Conservation (phyloP, 1,284 basidiomycete species). For the Microstroma glucosiphilum region DNA sequence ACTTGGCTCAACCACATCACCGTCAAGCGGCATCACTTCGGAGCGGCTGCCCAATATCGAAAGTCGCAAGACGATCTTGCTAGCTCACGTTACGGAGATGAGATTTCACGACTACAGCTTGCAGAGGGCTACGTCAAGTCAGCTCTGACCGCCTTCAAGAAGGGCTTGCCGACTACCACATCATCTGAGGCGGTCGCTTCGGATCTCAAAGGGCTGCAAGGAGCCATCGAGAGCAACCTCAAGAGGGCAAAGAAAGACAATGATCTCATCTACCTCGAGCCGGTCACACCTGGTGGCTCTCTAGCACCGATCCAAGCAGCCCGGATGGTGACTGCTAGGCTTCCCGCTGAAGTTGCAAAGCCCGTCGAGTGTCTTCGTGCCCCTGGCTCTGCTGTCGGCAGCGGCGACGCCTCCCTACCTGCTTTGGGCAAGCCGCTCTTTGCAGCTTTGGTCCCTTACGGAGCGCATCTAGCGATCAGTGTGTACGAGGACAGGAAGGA, state of each 20-base stretch:
- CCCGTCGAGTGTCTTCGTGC: conserved; percentile 37
- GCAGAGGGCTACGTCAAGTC: conserved; percentile 60
- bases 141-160: conserved; percentile 65
- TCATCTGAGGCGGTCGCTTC: conserved; percentile 18
- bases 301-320: conserved; percentile 65
- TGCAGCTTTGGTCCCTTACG: conserved; percentile 72
- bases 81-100: conserved; percentile 55
- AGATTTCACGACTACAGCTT: conserved; percentile 38
- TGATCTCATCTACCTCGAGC: conserved; percentile 88
- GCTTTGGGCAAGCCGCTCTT: conserved; percentile 60
- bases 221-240: conserved; percentile 57
- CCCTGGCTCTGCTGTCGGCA: conserved; percentile 1
- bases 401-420: conserved; percentile 7
- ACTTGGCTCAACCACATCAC: conserved; percentile 76
- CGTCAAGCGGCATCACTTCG: conserved; percentile 78
- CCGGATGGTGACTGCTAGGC: conserved; percentile 63
- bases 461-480: conserved; percentile 80
- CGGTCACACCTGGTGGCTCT: conserved; percentile 68
- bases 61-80: conserved; percentile 88
- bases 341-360: conserved; percentile 59
- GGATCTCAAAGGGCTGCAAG: conserved; percentile 61
- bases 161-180: conserved; percentile 57
- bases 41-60: conserved; percentile 80
- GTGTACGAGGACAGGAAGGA: conserved; percentile 80
- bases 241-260: conserved; percentile 76